Evolutionary conservation across 1,284 basidiomycete species (phyloP).

Genomic region (Thecaphora frezii): DNA sequence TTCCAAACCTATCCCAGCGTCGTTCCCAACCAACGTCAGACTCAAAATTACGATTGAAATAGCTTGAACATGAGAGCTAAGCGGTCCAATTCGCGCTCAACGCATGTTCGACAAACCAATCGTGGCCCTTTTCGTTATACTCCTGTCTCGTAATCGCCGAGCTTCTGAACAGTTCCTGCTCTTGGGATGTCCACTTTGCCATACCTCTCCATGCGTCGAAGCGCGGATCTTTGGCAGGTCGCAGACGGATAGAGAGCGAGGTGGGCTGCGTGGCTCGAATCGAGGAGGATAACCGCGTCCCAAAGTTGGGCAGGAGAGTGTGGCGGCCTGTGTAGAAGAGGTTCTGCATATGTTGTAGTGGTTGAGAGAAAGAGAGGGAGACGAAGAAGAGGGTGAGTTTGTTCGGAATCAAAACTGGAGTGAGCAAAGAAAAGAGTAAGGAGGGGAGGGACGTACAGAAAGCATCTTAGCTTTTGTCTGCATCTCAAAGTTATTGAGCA

Average conservation of each 20-base stretch:
- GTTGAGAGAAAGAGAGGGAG: background rate
- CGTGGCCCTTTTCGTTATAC: conserved; percentile 88
- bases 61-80: too few relatives aligned
- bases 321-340: conserved; percentile 88
- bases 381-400: background rate
- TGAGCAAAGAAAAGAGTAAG: background rate
- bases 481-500: conserved; percentile 76
- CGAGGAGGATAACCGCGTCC: conserved; percentile 70
- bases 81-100: conserved; percentile 29
- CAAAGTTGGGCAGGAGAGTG: conserved; percentile 73
- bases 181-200: conserved; percentile 72
- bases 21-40: too few relatives aligned
- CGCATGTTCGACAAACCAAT: conserved; percentile 66
- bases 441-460: conserved; percentile 37
- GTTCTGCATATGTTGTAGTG: conserved; percentile 65
- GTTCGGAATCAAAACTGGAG: background rate
- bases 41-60: too few relatives aligned
- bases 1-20: too few relatives aligned
- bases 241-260: conserved; percentile 33
- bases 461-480: conserved; percentile 68
- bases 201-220: conserved; percentile 91
- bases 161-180: conserved; percentile 43
- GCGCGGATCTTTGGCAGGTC: conserved; percentile 68
- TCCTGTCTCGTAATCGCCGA: conserved; percentile 73
- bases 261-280: conserved; percentile 40